A percentile compares a stretch with the other conserved stretches of the same genome.
These are phyloP conservation scores for Talaromyces ruber DNA, from an alignment of 495 filamentous ascomycete species.

Conservation along the genomic window DNA sequence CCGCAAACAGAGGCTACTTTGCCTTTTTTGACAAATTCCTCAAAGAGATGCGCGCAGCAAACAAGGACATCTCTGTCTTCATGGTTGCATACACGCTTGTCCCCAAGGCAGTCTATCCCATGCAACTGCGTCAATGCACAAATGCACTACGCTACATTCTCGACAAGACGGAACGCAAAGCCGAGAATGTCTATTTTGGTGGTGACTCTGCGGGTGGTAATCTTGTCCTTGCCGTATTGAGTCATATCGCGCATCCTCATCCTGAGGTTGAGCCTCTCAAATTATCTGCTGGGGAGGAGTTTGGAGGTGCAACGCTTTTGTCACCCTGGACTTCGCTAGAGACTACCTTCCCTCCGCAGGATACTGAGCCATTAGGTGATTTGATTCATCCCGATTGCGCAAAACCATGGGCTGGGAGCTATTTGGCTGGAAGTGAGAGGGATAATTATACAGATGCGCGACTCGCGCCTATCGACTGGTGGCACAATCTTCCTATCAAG, in stretches of 20 bases:
- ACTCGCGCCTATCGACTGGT: conserved; percentile 46
- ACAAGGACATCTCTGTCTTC: conserved; percentile 41
- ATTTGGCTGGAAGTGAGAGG: conserved; percentile 31
- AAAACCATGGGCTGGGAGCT: conserved; percentile 37
- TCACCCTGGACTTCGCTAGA: conserved; percentile 49
- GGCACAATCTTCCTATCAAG: conserved; percentile 32
- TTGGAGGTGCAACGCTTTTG: conserved; percentile 46
- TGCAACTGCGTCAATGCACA: conserved; percentile 50
- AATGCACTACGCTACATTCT: conserved; percentile 44
- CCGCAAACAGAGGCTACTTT: conserved; percentile 42
- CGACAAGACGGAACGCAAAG: conserved; percentile 25
- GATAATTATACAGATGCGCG: conserved; percentile 51
- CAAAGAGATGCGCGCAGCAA: conserved; percentile 15
- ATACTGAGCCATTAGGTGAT: conserved; percentile 43
- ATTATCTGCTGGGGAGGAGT: conserved; percentile 6
- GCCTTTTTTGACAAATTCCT: conserved; percentile 42
- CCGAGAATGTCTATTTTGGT: conserved; percentile 41
- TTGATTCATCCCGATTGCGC: conserved; percentile 34
- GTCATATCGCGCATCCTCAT: conserved; percentile 54
- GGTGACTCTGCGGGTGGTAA: conserved; percentile 64
- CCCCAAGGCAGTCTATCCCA: conserved; percentile 48
- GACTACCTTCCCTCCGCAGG: conserved; percentile 26
- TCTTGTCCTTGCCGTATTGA: conserved; percentile 46
- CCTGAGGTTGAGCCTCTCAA: conserved; percentile 30
- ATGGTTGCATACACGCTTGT: conserved; percentile 51